Evolutionary conservation across 306 rosid species (phyloP), one percentile per base, ranked within the genome.

Genomic region (Trifolium pratense): DNA sequence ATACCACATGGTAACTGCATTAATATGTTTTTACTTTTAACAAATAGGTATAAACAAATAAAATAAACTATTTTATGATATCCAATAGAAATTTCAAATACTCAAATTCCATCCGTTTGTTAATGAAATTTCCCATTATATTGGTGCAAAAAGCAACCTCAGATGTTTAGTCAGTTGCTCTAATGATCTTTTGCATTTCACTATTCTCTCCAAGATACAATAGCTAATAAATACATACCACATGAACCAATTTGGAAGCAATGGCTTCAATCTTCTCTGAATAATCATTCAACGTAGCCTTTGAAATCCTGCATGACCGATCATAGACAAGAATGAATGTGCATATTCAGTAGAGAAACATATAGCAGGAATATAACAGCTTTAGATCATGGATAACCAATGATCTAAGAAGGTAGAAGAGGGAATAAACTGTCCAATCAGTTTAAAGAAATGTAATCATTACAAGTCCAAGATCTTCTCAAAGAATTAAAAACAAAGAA

Each of bases 201-300:
- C 64, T 18, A 49, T 63, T 63, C 67, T 42, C 75, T 57, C 34
- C 34, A 51, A 65, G 57, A 67, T 66, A 71, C 26, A 80, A 57
- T 34, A 66, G 29, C 34, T 11, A 32, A 67, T 57, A 75, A 73
- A 74, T 57, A 77, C 87, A 7, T 77, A 90, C 98, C 84, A 21
- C 56, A 0, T 52, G 77, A 40, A 82, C 83, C 80, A 91, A 69
- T 55, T 85, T 88, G 53, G 93, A 88, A 57, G 99, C 95, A 71
- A 88, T 75, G 40, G 80, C 90, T 89, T 91, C 99, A 20, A 91
- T 83, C 89, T 89, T 94, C 84, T 88, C 91, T 16, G 95, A 87
- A 84, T 83, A 88, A 58, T 91, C 97, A 74, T 85, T 86, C 82
- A 94, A 60, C 57, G 79, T 39, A 51, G 88, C 90, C 84, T 91